Conservation (phyloP, 2,329 filamentous ascomycete species). For the Phoma sp. region DNA sequence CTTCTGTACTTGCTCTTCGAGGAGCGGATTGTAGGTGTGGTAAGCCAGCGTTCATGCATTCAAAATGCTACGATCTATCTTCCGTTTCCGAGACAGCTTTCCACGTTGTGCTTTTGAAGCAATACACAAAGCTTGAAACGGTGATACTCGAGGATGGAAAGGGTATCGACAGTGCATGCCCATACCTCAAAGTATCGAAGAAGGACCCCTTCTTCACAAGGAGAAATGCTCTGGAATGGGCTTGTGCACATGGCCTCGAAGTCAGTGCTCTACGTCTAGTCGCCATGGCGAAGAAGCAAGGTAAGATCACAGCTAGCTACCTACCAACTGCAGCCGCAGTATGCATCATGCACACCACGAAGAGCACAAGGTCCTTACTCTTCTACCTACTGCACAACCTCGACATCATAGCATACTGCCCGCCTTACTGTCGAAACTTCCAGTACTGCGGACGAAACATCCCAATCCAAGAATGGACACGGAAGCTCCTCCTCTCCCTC, state of each 20-base stretch:
- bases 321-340: slow-evolving; percentile 1
- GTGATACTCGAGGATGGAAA: slow-evolving; percentile 1
- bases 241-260: neutral
- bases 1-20: neutral
- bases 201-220: neutral
- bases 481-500: too few relatives aligned
- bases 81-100: neutral
- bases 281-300: neutral
- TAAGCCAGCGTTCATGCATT: slow-evolving; percentile 3
- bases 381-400: too few relatives aligned
- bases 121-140: neutral
- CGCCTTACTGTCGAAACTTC: too few relatives aligned
- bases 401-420: too few relatives aligned
- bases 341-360: neutral
- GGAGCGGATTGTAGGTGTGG: slow-evolving; percentile 3
- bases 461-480: too few relatives aligned
- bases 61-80: neutral
- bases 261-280: neutral
- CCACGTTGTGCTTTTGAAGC: neutral
- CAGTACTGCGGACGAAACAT: too few relatives aligned
- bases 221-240: slow-evolving; percentile 3
- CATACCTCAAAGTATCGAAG: neutral
- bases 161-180: neutral
- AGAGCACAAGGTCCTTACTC: too few relatives aligned
- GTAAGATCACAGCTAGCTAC: neutral